A percentile compares a stretch with the other conserved stretches of the same genome.
These are phyloP conservation scores for Candida qinlingensis DNA, from an alignment of 805 yeast genomes.

Conservation along the genomic window DNA sequence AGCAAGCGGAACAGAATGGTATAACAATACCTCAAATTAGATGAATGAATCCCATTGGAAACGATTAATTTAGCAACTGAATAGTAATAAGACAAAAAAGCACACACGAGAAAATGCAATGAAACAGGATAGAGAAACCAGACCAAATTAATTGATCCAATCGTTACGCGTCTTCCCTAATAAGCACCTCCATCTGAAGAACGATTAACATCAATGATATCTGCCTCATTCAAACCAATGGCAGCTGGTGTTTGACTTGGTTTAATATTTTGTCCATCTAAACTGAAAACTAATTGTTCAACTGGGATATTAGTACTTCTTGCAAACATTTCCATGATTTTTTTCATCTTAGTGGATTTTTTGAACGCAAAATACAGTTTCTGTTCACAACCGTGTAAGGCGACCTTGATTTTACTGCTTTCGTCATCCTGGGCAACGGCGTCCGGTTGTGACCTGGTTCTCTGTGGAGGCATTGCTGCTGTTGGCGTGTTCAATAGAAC, in stretches of 20 bases:
- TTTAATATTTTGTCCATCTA: constrained; percentile 8
- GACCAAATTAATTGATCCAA: neutral
- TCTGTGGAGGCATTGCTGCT: neutral
- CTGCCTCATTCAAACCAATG: constrained; percentile 9
- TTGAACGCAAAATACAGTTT: constrained; percentile 15
- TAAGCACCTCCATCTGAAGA: neutral
- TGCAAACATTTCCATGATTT: constrained; percentile 14
- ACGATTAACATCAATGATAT: constrained; percentile 11
- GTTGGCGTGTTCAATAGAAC: neutral
- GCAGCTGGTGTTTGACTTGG: constrained; percentile 6
- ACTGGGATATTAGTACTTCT: constrained; percentile 4
- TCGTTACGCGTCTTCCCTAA: no score
- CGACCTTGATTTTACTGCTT: constrained; percentile 11
- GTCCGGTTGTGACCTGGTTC: neutral
- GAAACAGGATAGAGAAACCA: neutral
- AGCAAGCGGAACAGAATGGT: no score
- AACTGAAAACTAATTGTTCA: constrained; percentile 2
- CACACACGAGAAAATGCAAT: no score
- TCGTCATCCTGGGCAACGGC: neutral
- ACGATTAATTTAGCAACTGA: no score
- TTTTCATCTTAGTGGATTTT: constrained; percentile 11
- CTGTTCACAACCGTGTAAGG: constrained; percentile 13
- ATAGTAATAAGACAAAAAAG: no score
- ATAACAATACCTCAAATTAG: no score
- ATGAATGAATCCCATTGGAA: no score